Evolutionary conservation across 345 rosid species (phyloP), one percentile per base, ranked within the genome.

Genomic region (Kandelia obovata): DNA sequence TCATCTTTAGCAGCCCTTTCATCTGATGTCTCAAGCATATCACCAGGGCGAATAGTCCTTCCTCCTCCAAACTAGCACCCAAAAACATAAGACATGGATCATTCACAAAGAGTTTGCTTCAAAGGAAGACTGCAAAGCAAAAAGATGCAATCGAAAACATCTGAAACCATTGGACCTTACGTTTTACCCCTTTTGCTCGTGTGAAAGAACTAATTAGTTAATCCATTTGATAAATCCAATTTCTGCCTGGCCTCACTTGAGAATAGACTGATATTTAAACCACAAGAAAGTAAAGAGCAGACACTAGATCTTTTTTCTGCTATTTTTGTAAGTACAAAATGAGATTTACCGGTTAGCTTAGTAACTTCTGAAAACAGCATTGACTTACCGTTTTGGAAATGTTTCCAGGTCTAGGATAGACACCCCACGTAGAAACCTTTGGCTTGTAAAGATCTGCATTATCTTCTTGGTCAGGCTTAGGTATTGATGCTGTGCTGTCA

Each of bases 341-440:
- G 16, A 43, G 49, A 43, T 43, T 43, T 13, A 43, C 49, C 19
- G 13, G 49, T 43, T 15, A 7, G 19, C 19, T 43, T 43, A 13
- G n/a, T 9, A 7, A 58, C 21, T 25, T 27, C 28, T 20, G 25
- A 52, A 32, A 61, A 9, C 8, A 69, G 70, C 55, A 47, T 47
- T 34, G 47, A 51, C 10, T 16, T 84, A 90, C 98, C 78, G 88
- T 81, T 73, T 83, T 80, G 59, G 98, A 93, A 78, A 93, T 93
- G 82, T 91, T 83, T 78, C 81, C 87, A 9, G 97, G 97, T 62
- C 97, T 84, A 11, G 96, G 97, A 71, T 87, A 88, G 71, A 93
- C 96, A 64, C 98, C 97, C 97, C 97, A 93, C 3, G 97, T 84
- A 3, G 97, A 89, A 74, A 93, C 96, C 83, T 80, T 89, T 4